Evolutionary conservation across 352 stramenopile species (phyloP), one percentile per base, ranked within the genome.

Genomic region (Phytophthora tentaculata): DNA sequence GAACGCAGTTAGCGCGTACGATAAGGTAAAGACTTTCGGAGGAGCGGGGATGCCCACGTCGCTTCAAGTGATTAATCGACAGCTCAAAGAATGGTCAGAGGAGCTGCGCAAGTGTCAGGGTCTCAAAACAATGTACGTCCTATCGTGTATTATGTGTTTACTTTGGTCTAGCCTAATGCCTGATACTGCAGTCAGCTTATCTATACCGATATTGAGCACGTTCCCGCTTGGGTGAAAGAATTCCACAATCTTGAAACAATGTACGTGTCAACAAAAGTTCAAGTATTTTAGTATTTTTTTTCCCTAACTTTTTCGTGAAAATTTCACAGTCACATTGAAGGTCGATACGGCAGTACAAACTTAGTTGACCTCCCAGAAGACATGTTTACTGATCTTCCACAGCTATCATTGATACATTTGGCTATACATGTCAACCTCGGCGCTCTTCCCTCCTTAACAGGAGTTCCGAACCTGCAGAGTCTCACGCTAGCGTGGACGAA

Each of bases 101-200:
- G 60, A 83, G 28, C 49, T 32, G 28, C 28, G 28, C 28, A 32
- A 32, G 28, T 32, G 28, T 32, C 28, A 32, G 5, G 52, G 1
- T 61, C 86, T 2, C 56, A 78, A 24, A 61, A 87, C 48, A 45
- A 69, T 90, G 79, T 88, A 74, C n/a, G 26, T 69, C 32, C 7
- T 32, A 32, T 9, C 9, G 28, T 5, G 10, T 39, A 4, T 9
- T 14, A 16, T 39, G 8, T 39, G 14, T 39, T 73, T 16, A n/a
- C n/a, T n/a, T n/a, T n/a, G n/a, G n/a, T n/a, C n/a, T n/a, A n/a
- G n/a, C n/a, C n/a, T n/a, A n/a, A n/a, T n/a, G n/a, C n/a, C n/a
- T n/a, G n/a, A n/a, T n/a, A n/a, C n/a, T n/a, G n/a, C n/a, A n/a
- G n/a, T n/a, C n/a, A n/a, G n/a, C 32, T 39, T 9, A 45, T 45